Percentiles rank a stretch among this genome's conserved stretches.
These are phyloP conservation scores for Penicillium taxi DNA, from an alignment of 495 filamentous ascomycete species.

Conservation along the genomic window DNA sequence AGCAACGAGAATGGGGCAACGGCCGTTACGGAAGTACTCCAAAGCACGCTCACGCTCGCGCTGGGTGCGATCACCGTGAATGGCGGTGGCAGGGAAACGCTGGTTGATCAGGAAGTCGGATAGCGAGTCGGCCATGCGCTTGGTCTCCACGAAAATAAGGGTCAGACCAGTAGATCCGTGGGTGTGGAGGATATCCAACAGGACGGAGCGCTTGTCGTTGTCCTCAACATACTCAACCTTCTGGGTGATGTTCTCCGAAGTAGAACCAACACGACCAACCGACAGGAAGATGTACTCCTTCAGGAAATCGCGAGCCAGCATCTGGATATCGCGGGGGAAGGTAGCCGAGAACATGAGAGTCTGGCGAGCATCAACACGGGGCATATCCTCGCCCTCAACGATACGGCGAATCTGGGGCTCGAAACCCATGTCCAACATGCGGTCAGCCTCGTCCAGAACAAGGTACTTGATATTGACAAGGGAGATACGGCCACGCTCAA, in stretches of 20 bases:
- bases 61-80: slow-evolving; percentile 97
- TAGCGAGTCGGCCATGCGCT: slow-evolving; percentile 97
- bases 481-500: slow-evolving; percentile 96
- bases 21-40: slow-evolving; percentile 91
- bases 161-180: slow-evolving; percentile 79
- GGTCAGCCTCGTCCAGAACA: slow-evolving; percentile 98
- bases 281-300: slow-evolving; percentile 98
- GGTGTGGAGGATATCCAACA: slow-evolving; percentile 94
- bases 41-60: slow-evolving; percentile 97
- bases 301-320: slow-evolving; percentile 95
- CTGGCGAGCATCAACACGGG: slow-evolving; percentile 71
- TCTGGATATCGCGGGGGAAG: slow-evolving; percentile 97
- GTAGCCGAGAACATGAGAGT: slow-evolving; percentile 99
- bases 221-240: slow-evolving; percentile 98
- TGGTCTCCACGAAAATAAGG: slow-evolving; percentile 97
- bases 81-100: slow-evolving; percentile 95
- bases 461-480: slow-evolving; percentile 96
- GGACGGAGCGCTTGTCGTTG: slow-evolving; percentile 90
- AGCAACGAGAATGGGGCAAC: slow-evolving; percentile 92
- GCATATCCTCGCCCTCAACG: slow-evolving; percentile 98
- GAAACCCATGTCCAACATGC: slow-evolving; percentile 99
- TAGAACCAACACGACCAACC: slow-evolving; percentile 98
- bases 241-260: slow-evolving; percentile 98
- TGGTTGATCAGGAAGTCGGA: slow-evolving; percentile 98
- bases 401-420: slow-evolving; percentile 98